Evolutionary conservation across 2,329 filamentous ascomycete genomes (phyloP).

Genomic region (Aspergillus neotritici): DNA sequence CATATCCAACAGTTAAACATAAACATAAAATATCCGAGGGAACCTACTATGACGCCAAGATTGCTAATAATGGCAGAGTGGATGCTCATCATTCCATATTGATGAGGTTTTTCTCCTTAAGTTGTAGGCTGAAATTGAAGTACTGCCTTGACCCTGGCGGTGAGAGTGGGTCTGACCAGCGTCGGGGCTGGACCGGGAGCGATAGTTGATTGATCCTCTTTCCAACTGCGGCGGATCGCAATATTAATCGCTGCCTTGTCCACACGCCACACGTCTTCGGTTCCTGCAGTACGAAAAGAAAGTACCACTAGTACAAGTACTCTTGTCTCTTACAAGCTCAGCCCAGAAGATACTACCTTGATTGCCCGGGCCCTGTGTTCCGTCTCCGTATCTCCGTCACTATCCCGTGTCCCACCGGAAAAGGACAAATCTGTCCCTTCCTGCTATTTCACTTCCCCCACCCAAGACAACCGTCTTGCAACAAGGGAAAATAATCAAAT

Average conservation of each 20-base stretch:
- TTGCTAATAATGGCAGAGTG: too few relatives aligned
- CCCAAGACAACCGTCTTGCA: too few relatives aligned
- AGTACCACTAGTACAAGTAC: neutral
- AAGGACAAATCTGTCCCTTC: too few relatives aligned
- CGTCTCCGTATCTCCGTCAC: too few relatives aligned
- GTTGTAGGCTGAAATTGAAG: too few relatives aligned
- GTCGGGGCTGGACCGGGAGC: neutral
- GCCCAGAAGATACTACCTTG: neutral
- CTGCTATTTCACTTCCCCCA: too few relatives aligned
- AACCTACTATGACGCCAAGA: too few relatives aligned
- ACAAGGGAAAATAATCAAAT: neutral
- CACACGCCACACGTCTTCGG: conserved; percentile 18
- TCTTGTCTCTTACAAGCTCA: neutral
- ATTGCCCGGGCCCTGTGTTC: neutral
- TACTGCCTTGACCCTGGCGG: neutral
- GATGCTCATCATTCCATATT: too few relatives aligned
- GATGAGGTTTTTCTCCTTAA: too few relatives aligned
- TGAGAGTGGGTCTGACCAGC: conserved; percentile 1
- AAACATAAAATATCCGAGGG: too few relatives aligned
- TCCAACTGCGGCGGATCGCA: conserved; percentile 18
- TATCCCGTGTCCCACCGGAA: too few relatives aligned
- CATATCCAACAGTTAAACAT: too few relatives aligned
- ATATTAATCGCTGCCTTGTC: conserved; percentile 12
- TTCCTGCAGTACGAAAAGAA: conserved; percentile 2
- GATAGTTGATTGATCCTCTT: neutral